A percentile compares a stretch with the other conserved stretches of the same genome.
phyloP scores from a whole-genome alignment of 352 stramenopile genomes.

The Aphanomyces invadans region DNA sequence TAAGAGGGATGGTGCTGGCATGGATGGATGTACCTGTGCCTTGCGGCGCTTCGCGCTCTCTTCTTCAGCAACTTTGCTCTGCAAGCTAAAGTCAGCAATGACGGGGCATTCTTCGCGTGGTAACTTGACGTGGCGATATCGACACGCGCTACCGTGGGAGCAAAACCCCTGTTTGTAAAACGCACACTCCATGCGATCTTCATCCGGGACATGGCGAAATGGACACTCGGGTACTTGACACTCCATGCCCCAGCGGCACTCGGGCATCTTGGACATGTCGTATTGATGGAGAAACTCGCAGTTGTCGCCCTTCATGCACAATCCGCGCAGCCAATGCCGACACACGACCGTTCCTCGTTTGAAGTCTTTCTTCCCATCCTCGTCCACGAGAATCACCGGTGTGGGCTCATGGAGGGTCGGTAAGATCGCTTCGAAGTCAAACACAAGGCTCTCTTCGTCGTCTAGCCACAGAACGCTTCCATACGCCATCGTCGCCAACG shows the following conservation, averaged over 20 bases:
- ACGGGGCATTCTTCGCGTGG: constrained; percentile 89
- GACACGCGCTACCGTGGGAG: constrained; percentile 93
- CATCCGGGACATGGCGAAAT: constrained; percentile 93
- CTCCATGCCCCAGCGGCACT: constrained; percentile 95
- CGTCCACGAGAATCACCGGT: constrained; percentile 31
- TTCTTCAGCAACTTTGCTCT: constrained; percentile 86
- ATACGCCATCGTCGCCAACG: not conserved
- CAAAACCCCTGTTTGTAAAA: constrained; percentile 98
- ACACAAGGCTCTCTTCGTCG: constrained; percentile 67
- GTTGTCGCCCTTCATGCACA: constrained; percentile 97
- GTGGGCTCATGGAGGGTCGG: constrained; percentile 50
- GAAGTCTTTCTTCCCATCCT: constrained; percentile 70
- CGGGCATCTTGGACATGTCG: constrained; percentile 95
- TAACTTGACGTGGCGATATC: constrained; percentile 92
- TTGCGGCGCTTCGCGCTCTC: constrained; percentile 83
- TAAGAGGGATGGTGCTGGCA: too few relatives aligned
- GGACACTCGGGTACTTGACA: constrained; percentile 96
- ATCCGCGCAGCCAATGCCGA: constrained; percentile 94
- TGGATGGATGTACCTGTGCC: constrained; percentile 37
- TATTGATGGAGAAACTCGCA: constrained; percentile 94
- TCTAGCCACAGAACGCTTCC: constrained; percentile 28
- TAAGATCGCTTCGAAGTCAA: constrained; percentile 79
- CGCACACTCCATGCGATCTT: constrained; percentile 94
- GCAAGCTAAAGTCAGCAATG: constrained; percentile 91
- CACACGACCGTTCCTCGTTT: constrained; percentile 94